Evolutionary conservation across 371 early-diverging fungal species (phyloP), one percentile per base, ranked within the genome.

Genomic region (Mortierella sp.): DNA sequence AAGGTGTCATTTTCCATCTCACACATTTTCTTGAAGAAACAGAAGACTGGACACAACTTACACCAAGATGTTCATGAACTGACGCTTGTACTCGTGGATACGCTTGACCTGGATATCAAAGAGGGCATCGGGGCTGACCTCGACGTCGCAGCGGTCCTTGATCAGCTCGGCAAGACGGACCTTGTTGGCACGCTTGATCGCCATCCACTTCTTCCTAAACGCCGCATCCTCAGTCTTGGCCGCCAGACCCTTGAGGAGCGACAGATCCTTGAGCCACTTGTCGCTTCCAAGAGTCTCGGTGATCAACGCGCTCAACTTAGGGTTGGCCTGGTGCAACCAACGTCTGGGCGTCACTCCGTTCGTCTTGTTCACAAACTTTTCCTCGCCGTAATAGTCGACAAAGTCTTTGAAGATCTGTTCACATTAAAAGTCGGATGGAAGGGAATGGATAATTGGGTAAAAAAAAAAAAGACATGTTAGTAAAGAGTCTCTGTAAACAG

Each of bases 41-140:
- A 6, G 24, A 73, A 64, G 55, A 4, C 40, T n/a, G n/a, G 19
- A 6, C 72, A 22, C 37, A 68, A 50, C 81, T 66, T 81, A 81
- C 83, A 86, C 88, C 43, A 97, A 86, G 76, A 97, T 96, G 89
- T 97, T 97, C 96, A 97, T 95, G 86, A 95, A 96, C 89, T 97
- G 98, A 76, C 98, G 95, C 90, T 97, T 97, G 89, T 97, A 97
- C 88, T 97, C 98, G 87, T 97, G 98, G 77, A 97, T 94, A 87
- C 97, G 94, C 89, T 96, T 97, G 80, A 96, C 97, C 86, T 97
- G 97, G 72, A 97, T 91, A 86, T 97, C 98, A 85, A 97, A 97
- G 70, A 97, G 85, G 2, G 97, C 94, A 71, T 96, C 89, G 29
- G 96, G 90, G 73, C 87, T 89, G 55, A 97, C 95, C n/a, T 85